These are phyloP conservation scores for Blastobotrys indianensis DNA, from an alignment of 1,139 yeast species.

Conservation along the genomic window DNA sequence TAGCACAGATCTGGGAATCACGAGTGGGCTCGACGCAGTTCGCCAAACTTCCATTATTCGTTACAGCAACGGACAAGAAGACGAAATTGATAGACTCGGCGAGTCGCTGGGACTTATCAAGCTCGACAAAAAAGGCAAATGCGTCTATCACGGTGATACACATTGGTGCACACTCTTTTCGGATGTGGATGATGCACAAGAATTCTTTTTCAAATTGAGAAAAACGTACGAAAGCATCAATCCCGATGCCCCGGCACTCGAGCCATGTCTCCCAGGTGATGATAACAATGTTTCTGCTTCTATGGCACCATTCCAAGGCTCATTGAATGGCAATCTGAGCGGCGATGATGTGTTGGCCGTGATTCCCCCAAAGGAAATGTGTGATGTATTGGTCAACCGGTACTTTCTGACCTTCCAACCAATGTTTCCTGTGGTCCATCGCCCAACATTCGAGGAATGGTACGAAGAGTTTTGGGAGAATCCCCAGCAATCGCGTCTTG, in stretches of 20 bases:
- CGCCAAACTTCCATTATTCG: not conserved
- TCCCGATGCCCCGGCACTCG: constrained; percentile 6
- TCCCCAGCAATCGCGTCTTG: constrained; percentile 27
- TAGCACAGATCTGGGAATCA: constrained; percentile 12
- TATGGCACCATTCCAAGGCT: constrained; percentile 2
- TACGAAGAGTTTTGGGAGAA: constrained; percentile 29
- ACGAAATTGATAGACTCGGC: constrained; percentile 24
- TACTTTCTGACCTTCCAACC: constrained; percentile 29
- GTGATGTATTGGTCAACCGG: constrained; percentile 28
- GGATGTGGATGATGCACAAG: constrained; percentile 30
- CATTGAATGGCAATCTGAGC: constrained; percentile 7
- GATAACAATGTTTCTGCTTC: not conserved
- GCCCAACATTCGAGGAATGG: constrained; percentile 27
- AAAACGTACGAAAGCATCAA: constrained; percentile 4
- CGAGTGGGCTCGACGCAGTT: constrained; percentile 3
- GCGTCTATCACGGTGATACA: constrained; percentile 35
- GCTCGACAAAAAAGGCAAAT: constrained; percentile 31
- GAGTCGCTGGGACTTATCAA: constrained; percentile 35
- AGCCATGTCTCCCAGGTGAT: not conserved
- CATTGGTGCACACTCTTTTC: constrained; percentile 34
- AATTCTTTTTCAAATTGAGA: constrained; percentile 18
- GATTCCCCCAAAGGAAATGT: constrained; percentile 25
- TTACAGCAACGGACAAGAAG: constrained; percentile 8
- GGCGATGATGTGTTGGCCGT: constrained; percentile 24
- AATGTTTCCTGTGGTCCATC: constrained; percentile 28